Percentiles rank a stretch among this genome's conserved stretches.
Evolutionary conservation across 2,329 filamentous ascomycete genomes (phyloP).

Genomic region (Botrytis deweyae): DNA sequence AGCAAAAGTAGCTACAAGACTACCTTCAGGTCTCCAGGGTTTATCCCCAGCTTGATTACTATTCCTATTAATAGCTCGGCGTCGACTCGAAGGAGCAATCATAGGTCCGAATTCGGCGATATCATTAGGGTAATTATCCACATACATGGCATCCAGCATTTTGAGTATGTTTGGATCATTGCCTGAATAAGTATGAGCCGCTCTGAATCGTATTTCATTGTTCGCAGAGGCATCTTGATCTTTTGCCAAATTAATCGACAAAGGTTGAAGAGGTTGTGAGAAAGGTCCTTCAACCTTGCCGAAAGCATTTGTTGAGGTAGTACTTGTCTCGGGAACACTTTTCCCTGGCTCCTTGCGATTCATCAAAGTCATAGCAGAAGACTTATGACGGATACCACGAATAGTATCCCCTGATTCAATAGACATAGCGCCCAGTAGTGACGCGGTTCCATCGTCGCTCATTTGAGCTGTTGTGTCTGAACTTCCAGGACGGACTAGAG

Average conservation of each 20-base stretch:
- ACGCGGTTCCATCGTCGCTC: conserved; percentile 39
- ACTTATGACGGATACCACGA: conserved; percentile 53
- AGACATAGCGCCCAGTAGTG: conserved; percentile 35
- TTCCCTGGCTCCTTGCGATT: conserved; percentile 58
- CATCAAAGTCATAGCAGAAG: conserved; percentile 62
- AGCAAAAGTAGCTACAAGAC: conserved; percentile 80
- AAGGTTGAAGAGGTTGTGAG: conserved; percentile 37
- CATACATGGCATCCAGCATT: conserved; percentile 82
- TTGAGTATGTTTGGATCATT: conserved; percentile 68
- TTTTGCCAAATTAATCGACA: conserved; percentile 42
- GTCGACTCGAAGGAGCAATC: conserved; percentile 66
- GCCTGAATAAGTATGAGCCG: conserved; percentile 81
- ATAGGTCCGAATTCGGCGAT: conserved; percentile 74
- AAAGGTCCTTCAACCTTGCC: conserved; percentile 60
- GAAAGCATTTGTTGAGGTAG: conserved; percentile 61
- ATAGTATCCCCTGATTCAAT: conserved; percentile 38
- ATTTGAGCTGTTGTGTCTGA: conserved; percentile 27
- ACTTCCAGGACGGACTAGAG: conserved; percentile 22
- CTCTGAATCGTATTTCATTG: conserved; percentile 50
- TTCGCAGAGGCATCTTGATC: conserved; percentile 40
- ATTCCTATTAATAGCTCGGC: conserved; percentile 47
- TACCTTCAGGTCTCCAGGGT: conserved; percentile 81
- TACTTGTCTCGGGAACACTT: conserved; percentile 63
- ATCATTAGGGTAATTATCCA: conserved; percentile 66
- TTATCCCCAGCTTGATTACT: conserved; percentile 45